Evolutionary conservation across 305 asterid species (phyloP), one percentile per base, ranked within the genome.

Genomic region (Withania somnifera): DNA sequence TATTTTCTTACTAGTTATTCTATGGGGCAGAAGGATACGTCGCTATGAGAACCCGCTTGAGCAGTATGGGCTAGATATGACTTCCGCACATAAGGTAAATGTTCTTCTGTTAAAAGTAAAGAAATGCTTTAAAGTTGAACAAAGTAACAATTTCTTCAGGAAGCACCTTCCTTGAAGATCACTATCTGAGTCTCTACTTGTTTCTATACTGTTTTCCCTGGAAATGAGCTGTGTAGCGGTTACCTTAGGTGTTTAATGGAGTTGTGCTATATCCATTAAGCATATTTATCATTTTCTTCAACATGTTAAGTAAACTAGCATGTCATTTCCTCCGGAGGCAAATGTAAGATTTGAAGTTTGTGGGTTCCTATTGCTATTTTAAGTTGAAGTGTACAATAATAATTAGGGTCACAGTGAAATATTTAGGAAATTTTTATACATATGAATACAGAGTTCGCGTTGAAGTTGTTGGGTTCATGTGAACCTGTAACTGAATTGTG

Each of bases 1-100:
- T 78, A 82, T 88, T 80, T 64, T 92, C 89, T 81, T 92, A 75
- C 91, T 97, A 94, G 88, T 94, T 81, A 86, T 88, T 36, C 56
- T 91, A 76, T 97, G 99, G 99, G 99, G 99, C 42, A 93, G 89
- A 89, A 90, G 97, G 87, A 84, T 97, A 75, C 97, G 97, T 82
- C 91, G 93, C 83, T 92, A 91, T 83, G 97, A 91, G 71, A 91
- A 93, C 80, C 97, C 99, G 50, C 88, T 94, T 51, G 81, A 60
- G 88, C 94, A 88, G 84, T 97, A 97, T 90, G 99, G 99, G 71
- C 81, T 97, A 87, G 92, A 91, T 89, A 83, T 92, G 85, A 86
- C 89, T 85, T 91, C 98, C 69, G 30, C 84, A 63, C 83, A 86
- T 8, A 87, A 92, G 98, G 99, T 96, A 88, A 80, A 71, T 45